Evolutionary conservation across 2,329 filamentous ascomycete species (phyloP).

Genomic region (Colletotrichum lentis): DNA sequence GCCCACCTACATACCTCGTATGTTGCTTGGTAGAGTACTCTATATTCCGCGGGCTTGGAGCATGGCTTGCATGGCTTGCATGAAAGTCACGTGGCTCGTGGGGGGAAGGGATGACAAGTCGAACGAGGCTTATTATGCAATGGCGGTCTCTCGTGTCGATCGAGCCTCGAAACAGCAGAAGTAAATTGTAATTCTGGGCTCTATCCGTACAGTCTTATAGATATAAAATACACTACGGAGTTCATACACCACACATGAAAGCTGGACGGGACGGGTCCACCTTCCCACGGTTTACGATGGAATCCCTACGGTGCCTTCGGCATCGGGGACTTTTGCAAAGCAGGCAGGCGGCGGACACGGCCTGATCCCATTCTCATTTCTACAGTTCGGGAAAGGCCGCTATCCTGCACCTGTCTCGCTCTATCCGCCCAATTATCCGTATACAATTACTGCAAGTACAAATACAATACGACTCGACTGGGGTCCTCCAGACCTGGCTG

Average conservation of each 20-base stretch:
- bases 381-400: not conserved
- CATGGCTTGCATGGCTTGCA: not conserved
- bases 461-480: not conserved
- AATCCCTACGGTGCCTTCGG: slow-evolving; percentile 22
- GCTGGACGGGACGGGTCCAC: slow-evolving; percentile 28
- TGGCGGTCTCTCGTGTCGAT: slow-evolving; percentile 5
- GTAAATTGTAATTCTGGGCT: slow-evolving; percentile 10
- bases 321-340: slow-evolving; percentile 18
- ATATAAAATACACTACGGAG: too few species aligned
- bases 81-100: not conserved
- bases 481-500: not conserved
- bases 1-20: not conserved
- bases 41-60: not conserved
- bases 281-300: slow-evolving; percentile 16
- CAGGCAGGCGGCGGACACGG: slow-evolving; percentile 16
- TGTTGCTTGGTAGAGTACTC: not conserved
- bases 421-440: not conserved
- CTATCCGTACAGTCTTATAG: too few species aligned
- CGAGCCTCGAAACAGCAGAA: slow-evolving; percentile 34
- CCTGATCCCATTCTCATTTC: slow-evolving; percentile 1
- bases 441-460: too few species aligned
- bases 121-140: not conserved
- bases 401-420: not conserved
- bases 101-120: not conserved
- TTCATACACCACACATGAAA: not conserved